Evolutionary conservation across 306 rosid genomes (phyloP).

Genomic region (Lathyrus tuberosus): DNA sequence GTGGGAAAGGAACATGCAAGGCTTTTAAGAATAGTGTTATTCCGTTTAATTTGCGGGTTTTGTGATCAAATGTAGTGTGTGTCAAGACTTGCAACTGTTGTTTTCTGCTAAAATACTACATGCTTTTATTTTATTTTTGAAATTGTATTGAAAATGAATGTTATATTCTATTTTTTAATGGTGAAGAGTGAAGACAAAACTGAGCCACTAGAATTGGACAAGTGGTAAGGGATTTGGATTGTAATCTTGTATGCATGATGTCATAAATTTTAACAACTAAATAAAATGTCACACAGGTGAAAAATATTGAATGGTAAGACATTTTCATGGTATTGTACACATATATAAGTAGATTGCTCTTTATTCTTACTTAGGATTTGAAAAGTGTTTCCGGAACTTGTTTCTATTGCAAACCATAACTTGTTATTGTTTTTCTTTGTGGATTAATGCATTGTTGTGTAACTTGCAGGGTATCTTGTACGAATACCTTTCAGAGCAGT

Average conservation of each 20-base stretch:
- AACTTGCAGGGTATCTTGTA: too few species aligned
- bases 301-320: neutral
- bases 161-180: neutral
- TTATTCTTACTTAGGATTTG: too few species aligned
- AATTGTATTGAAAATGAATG: neutral
- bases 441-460: too few species aligned
- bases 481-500: too few species aligned
- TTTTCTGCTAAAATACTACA: neutral
- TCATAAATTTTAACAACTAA: neutral
- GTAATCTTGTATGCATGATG: neutral
- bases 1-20: slow-evolving; percentile 89
- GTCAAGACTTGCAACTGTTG: neutral
- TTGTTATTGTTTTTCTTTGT: too few species aligned
- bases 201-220: slow-evolving; percentile 14
- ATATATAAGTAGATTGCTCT: too few species aligned
- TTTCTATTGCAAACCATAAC: too few species aligned
- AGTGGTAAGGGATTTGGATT: neutral
- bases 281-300: neutral
- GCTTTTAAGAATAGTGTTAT: slow-evolving; percentile 56
- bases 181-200: too few species aligned
- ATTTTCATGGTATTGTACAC: too few species aligned
- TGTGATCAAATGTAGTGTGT: too few species aligned
- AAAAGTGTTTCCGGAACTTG: too few species aligned
- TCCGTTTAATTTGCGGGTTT: too few species aligned
- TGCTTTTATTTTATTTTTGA: neutral